Conservation (phyloP, 2,329 filamentous ascomycete genomes). For the Diplodia intermedia region DNA sequence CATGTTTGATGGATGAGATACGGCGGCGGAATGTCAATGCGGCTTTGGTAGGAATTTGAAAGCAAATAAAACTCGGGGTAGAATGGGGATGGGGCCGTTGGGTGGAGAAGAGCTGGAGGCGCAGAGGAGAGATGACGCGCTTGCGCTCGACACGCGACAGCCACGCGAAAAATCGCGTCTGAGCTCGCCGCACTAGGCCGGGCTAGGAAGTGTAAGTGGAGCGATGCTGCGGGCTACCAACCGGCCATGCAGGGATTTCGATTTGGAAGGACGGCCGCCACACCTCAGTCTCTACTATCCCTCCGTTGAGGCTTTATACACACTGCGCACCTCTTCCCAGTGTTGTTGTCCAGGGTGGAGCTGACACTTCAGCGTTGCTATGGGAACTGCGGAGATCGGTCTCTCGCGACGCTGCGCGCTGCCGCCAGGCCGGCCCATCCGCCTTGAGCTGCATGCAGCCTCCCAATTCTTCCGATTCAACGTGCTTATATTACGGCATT, state of each 20-base stretch:
- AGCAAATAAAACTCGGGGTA: conserved; percentile 5
- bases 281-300: not conserved
- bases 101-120: not conserved
- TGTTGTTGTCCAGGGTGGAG: conserved; percentile 11
- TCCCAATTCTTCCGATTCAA: conserved; percentile 2
- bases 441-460: not conserved
- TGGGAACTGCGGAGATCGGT: conserved; percentile 2
- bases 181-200: conserved; percentile 3
- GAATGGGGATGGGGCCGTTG: conserved; percentile 5
- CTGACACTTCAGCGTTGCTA: conserved; percentile 2
- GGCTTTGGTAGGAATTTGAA: not conserved
- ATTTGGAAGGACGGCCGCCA: not conserved
- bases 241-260: conserved; percentile 2
- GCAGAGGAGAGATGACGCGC: conserved; percentile 8
- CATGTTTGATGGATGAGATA: conserved; percentile 22
- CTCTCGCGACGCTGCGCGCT: not conserved
- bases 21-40: conserved; percentile 25
- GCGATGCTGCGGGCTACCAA: not conserved
- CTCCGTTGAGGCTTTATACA: conserved; percentile 12
- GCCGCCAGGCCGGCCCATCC: not conserved
- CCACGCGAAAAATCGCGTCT: conserved; percentile 31
- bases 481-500: not conserved
- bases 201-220: conserved; percentile 26
- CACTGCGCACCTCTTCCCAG: not conserved
- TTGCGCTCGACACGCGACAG: not conserved